These are phyloP conservation scores for Plasmodium gaboni DNA, from an alignment of 169 alveolate species.

Conservation along the genomic window DNA sequence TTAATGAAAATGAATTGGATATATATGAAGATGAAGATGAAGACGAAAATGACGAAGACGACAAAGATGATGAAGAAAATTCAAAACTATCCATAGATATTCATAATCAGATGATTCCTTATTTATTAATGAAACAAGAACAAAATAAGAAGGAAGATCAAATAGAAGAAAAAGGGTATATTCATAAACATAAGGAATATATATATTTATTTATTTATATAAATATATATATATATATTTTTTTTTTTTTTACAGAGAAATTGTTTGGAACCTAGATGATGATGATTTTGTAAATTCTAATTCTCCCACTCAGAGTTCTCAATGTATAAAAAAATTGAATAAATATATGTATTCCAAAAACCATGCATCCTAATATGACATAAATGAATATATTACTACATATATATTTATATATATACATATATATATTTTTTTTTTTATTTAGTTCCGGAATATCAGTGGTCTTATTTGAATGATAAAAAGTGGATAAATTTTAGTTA, in stretches of 20 bases:
- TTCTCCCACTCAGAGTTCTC: constrained; percentile 53
- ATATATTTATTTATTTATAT: background rate
- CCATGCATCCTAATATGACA: background rate
- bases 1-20: background rate
- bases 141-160: constrained; percentile 26
- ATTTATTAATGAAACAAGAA: constrained; percentile 42
- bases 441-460: constrained; percentile 70
- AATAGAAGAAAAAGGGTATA: constrained; percentile 18
- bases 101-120: constrained; percentile 62
- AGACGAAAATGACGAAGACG: constrained; percentile 16
- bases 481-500: constrained; percentile 65
- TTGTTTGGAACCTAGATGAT: constrained; percentile 73
- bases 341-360: background rate
- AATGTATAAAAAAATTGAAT: constrained; percentile 24
- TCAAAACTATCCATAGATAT: constrained; percentile 46
- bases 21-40: constrained; percentile 1
- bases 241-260: constrained; percentile 26
- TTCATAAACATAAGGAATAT: background rate
- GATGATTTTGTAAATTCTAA: constrained; percentile 65
- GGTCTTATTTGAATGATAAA: constrained; percentile 73
- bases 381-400: background rate
- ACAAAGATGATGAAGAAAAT: constrained; percentile 4
- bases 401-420: background rate
- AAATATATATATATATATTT: background rate
- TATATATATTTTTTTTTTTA: background rate